These are phyloP conservation scores for Neofusicoccum parvum DNA, from an alignment of 2,329 filamentous ascomycete genomes.

Conservation along the genomic window DNA sequence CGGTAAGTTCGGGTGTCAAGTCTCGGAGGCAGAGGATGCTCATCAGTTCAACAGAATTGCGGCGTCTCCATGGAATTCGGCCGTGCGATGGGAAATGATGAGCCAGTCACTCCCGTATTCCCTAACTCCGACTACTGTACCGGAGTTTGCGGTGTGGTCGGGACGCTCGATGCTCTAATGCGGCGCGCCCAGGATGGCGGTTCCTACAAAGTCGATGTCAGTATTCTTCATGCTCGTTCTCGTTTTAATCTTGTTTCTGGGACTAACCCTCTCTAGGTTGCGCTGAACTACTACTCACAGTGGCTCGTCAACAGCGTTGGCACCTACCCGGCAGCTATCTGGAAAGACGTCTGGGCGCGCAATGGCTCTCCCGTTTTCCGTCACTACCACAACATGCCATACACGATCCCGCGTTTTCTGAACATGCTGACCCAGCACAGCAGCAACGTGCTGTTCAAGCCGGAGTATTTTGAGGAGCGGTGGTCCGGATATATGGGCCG, in stretches of 20 bases:
- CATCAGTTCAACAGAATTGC: background rate
- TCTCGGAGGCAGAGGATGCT: background rate
- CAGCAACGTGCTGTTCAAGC: background rate
- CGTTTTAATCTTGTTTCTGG: no score
- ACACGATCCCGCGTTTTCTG: background rate
- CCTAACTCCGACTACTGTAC: background rate
- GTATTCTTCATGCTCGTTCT: conserved; percentile 30
- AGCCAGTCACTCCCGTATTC: background rate
- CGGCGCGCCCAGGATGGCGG: conserved; percentile 39
- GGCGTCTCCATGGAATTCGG: background rate
- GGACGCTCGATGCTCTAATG: background rate
- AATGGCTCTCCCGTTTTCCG: background rate
- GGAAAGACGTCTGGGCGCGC: background rate
- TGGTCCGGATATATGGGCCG: background rate
- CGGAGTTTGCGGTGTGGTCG: background rate
- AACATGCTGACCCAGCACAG: background rate
- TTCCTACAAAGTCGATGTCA: conserved; percentile 42
- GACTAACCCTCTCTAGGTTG: background rate
- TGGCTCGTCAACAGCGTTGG: background rate
- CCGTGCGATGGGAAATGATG: background rate
- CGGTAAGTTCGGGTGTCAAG: background rate
- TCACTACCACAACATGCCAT: conserved; percentile 3
- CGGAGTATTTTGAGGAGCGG: background rate
- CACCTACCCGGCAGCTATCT: background rate
- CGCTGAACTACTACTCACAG: conserved; percentile 1